Evolutionary conservation across 192 early-diverging fungal genomes (phyloP).

Genomic region (Blastocladiella britannica): DNA sequence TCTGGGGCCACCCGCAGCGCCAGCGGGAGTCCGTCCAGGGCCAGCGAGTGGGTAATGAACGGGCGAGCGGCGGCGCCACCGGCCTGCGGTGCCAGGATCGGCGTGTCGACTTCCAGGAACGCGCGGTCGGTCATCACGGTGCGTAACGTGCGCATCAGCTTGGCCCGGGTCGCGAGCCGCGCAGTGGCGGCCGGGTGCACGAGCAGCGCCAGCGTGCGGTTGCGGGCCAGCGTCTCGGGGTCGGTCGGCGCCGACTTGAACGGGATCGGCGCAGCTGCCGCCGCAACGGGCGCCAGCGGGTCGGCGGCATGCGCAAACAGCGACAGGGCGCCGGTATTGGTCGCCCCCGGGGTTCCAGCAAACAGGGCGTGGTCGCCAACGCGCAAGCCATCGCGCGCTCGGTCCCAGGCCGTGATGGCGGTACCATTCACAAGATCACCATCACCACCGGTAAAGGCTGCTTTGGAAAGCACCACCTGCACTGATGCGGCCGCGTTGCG

Average conservation of each 20-base stretch:
- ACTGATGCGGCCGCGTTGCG: slow-evolving; percentile 29
- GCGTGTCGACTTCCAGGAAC: slow-evolving; percentile 75
- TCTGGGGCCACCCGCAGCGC: slow-evolving; percentile 66
- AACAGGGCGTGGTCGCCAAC: slow-evolving; percentile 2
- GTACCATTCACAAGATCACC: slow-evolving; percentile 20
- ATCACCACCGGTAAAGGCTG: slow-evolving; percentile 12
- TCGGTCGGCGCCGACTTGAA: slow-evolving; percentile 33
- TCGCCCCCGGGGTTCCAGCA: slow-evolving; percentile 44
- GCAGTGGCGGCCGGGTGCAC: slow-evolving; percentile 32
- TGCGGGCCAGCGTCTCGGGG: slow-evolving; percentile 45
- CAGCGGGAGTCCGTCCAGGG: slow-evolving; percentile 39
- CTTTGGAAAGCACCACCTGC: slow-evolving; percentile 44
- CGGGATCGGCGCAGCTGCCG: slow-evolving; percentile 46
- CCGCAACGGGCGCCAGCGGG: slow-evolving; percentile 47
- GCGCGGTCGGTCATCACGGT: slow-evolving; percentile 32
- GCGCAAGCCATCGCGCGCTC: slow-evolving; percentile 25
- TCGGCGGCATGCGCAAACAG: slow-evolving; percentile 29
- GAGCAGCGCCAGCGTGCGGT: slow-evolving; percentile 51
- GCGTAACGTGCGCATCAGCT: slow-evolving; percentile 40
- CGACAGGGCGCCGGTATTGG: slow-evolving; percentile 43
- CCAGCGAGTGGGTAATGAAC: slow-evolving; percentile 45
- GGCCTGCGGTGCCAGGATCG: slow-evolving; percentile 42
- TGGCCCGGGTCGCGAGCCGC: slow-evolving; percentile 31
- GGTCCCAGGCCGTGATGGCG: slow-evolving; percentile 36
- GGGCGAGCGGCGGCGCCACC: slow-evolving; percentile 69